phyloP scores from a whole-genome alignment of 139 green algal species.

The Microglena sp. region DNA sequence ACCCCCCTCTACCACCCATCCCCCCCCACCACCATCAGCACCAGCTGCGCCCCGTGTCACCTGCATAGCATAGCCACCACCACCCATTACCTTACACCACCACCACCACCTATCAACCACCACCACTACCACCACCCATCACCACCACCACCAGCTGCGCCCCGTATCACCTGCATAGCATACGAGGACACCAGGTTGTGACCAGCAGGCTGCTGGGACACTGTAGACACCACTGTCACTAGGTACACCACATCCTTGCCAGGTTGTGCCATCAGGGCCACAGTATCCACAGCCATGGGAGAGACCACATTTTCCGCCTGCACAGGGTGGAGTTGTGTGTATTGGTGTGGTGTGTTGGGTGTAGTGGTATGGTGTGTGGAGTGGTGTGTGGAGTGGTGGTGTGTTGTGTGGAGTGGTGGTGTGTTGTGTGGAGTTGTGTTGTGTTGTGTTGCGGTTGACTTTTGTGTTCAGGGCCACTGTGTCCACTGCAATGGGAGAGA shows the following conservation, averaged over 20 bases:
- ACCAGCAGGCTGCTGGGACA: slow-evolving; percentile 5
- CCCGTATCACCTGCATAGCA: slow-evolving; percentile 10
- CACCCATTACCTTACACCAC: neutral
- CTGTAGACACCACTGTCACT: slow-evolving; percentile 17
- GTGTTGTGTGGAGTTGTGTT: too few species aligned
- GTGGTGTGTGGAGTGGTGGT: too few species aligned
- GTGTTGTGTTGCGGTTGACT: too few species aligned
- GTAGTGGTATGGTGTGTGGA: too few species aligned
- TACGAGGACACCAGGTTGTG: slow-evolving; percentile 15
- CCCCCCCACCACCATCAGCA: neutral
- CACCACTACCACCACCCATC: too few species aligned
- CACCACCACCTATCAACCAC: neutral
- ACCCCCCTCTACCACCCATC: neutral
- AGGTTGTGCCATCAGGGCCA: slow-evolving; percentile 17
- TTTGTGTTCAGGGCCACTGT: too few species aligned
- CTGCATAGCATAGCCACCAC: slow-evolving; percentile 22
- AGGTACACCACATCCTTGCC: slow-evolving; percentile 19
- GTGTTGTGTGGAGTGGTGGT: too few species aligned
- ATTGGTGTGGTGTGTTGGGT: too few species aligned
- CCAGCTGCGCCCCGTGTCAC: neutral
- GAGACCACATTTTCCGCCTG: slow-evolving; percentile 19
- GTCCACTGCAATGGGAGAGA: too few species aligned
- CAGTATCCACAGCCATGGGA: slow-evolving; percentile 18
- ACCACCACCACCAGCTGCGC: neutral
- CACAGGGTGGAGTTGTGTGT: too few species aligned